phyloP scores from a whole-genome alignment of 164 flowering plant species.

The Vitis rupestris region DNA sequence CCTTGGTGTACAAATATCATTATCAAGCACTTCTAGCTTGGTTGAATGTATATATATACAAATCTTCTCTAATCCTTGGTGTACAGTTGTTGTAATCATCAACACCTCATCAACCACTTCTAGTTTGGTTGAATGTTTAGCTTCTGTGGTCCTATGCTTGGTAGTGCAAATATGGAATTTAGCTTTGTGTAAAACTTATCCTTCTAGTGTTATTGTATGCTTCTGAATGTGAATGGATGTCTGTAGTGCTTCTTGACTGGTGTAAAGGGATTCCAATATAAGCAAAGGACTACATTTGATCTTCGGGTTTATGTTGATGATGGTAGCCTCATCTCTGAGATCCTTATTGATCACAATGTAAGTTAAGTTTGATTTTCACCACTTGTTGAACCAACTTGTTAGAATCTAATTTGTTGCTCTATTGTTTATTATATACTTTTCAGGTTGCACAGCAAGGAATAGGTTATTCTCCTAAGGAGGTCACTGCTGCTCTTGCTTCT shows the following conservation, averaged over 20 bases:
- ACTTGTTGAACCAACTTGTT: background rate
- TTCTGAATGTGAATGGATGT: conserved; percentile 7
- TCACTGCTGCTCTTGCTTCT: conserved; percentile 68
- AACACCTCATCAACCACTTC: too few relatives aligned
- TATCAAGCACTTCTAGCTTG: too few relatives aligned
- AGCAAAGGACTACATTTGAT: conserved; percentile 53
- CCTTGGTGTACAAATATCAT: too few relatives aligned
- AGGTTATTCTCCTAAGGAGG: conserved; percentile 74
- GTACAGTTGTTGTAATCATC: too few relatives aligned
- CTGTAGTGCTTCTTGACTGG: conserved; percentile 89
- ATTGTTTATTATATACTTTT: conserved; percentile 1
- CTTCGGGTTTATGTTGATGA: conserved; percentile 84
- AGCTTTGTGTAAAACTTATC: background rate
- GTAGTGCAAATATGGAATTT: too few relatives aligned
- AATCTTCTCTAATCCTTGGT: too few relatives aligned
- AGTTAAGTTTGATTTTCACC: conserved; percentile 26
- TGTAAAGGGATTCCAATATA: conserved; percentile 74
- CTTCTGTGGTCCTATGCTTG: too few relatives aligned
- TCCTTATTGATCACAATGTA: conserved; percentile 75
- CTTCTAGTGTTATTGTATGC: background rate
- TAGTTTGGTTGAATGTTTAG: too few relatives aligned
- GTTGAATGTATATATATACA: too few relatives aligned
- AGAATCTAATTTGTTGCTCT: background rate
- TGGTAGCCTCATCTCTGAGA: conserved; percentile 91
- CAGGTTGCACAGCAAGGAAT: conserved; percentile 73